Evolutionary conservation across 75 land plant species (phyloP).

Genomic region (Cryptomeria japonica): DNA sequence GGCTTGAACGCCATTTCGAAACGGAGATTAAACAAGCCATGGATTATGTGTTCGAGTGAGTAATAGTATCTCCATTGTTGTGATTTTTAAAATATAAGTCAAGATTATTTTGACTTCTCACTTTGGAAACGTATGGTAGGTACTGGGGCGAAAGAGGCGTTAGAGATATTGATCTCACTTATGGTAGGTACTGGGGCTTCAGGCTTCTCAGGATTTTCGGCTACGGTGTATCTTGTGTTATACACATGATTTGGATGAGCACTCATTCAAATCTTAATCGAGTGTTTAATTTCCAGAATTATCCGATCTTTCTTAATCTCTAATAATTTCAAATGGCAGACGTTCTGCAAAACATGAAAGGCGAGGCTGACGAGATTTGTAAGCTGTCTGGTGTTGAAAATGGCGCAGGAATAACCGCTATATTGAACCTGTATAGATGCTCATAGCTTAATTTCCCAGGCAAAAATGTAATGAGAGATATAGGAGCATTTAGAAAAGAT

Average conservation of each 20-base stretch:
- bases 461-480: too few relatives aligned
- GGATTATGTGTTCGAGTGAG: conserved; percentile 68
- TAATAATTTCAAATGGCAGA: too few relatives aligned
- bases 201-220: too few relatives aligned
- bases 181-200: too few relatives aligned
- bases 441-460: conserved; percentile 7
- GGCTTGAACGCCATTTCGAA: conserved; percentile 10
- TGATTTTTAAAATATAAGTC: too few relatives aligned
- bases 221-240: conserved; percentile 29
- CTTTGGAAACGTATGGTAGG: conserved; percentile 21
- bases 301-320: not conserved
- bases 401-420: conserved; percentile 75
- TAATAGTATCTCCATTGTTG: not conserved
- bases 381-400: conserved; percentile 16
- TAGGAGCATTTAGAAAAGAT: too few relatives aligned
- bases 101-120: too few relatives aligned
- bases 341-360: too few relatives aligned
- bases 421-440: conserved; percentile 63
- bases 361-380: too few relatives aligned
- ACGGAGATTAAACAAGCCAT: conserved; percentile 26
- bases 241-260: too few relatives aligned
- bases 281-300: not conserved
- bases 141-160: conserved; percentile 47
- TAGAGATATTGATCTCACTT: too few relatives aligned
- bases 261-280: not conserved